Evolutionary conservation across 495 filamentous ascomycete species (phyloP).

Genomic region (Penicillium crystallinum): DNA sequence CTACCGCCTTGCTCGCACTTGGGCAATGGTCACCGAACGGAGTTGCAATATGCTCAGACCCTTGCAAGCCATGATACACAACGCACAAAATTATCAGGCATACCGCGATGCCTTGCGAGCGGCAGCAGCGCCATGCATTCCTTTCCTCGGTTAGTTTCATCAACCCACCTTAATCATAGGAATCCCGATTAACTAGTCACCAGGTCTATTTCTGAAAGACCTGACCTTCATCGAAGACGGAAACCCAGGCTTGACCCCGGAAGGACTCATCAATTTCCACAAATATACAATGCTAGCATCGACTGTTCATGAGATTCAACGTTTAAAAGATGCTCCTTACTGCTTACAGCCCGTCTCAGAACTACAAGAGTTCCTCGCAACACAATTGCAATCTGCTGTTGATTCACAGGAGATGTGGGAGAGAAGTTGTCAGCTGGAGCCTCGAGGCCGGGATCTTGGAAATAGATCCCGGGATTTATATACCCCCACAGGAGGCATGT

Average conservation of each 20-base stretch:
- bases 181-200: background rate
- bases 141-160: too few species aligned
- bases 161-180: background rate
- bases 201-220: conserved; percentile 89
- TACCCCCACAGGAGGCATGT: conserved; percentile 49
- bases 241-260: conserved; percentile 83
- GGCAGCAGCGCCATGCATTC: too few species aligned
- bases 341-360: conserved; percentile 42
- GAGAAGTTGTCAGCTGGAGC: conserved; percentile 77
- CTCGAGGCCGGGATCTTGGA: conserved; percentile 73
- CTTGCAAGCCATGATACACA: conserved; percentile 82
- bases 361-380: conserved; percentile 9
- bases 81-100: conserved; percentile 63
- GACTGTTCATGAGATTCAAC: conserved; percentile 85
- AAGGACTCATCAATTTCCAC: conserved; percentile 86
- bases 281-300: conserved; percentile 92
- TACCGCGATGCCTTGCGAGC: too few species aligned
- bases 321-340: conserved; percentile 87
- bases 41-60: conserved; percentile 65
- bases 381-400: conserved; percentile 74
- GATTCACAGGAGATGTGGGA: conserved; percentile 95
- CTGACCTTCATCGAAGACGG: conserved; percentile 96
- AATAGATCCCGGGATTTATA: conserved; percentile 45
- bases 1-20: conserved; percentile 79
- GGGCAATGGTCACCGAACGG: conserved; percentile 75